Evolutionary conservation across 2,329 filamentous ascomycete genomes (phyloP).

Genomic region (Hypoxylon sp.): DNA sequence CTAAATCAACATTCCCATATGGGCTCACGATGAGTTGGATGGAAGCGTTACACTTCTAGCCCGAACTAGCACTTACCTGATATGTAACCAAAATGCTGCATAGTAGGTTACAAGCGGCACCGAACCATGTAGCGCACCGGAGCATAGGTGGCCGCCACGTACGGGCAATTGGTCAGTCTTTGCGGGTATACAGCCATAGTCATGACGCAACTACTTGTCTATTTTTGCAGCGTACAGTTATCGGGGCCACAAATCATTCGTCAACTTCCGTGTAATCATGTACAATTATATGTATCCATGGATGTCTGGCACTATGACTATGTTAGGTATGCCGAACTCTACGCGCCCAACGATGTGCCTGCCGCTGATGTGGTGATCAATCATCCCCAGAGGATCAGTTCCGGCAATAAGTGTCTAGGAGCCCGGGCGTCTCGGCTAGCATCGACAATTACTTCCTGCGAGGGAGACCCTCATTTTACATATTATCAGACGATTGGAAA

Average conservation of each 20-base stretch:
- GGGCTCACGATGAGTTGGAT: slow-evolving; percentile 21
- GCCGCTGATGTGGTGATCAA: slow-evolving; percentile 30
- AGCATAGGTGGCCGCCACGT: slow-evolving; percentile 40
- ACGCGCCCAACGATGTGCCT: slow-evolving; percentile 29
- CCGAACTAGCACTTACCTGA: slow-evolving; percentile 2
- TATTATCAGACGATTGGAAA: slow-evolving; percentile 29
- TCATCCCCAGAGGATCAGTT: slow-evolving; percentile 21
- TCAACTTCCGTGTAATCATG: slow-evolving; percentile 24
- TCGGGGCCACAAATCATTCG: slow-evolving; percentile 26
- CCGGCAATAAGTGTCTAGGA: slow-evolving; percentile 28
- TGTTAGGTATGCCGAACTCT: slow-evolving; percentile 18
- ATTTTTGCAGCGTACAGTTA: slow-evolving; percentile 26
- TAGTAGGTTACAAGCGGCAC: slow-evolving; percentile 21
- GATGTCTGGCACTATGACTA: neutral
- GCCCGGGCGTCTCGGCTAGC: slow-evolving; percentile 37
- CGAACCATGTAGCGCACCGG: slow-evolving; percentile 37
- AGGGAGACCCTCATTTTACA: slow-evolving; percentile 8
- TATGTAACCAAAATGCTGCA: slow-evolving; percentile 17
- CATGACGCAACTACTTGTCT: slow-evolving; percentile 47
- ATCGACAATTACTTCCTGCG: slow-evolving; percentile 29
- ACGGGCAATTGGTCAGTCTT: slow-evolving; percentile 37
- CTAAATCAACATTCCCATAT: slow-evolving; percentile 20
- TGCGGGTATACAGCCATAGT: slow-evolving; percentile 34
- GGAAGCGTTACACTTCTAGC: slow-evolving; percentile 24
- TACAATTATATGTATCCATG: slow-evolving; percentile 19